Evolutionary conservation across 257 asterid genomes (phyloP).

Genomic region (Rehmannia glutinosa): DNA sequence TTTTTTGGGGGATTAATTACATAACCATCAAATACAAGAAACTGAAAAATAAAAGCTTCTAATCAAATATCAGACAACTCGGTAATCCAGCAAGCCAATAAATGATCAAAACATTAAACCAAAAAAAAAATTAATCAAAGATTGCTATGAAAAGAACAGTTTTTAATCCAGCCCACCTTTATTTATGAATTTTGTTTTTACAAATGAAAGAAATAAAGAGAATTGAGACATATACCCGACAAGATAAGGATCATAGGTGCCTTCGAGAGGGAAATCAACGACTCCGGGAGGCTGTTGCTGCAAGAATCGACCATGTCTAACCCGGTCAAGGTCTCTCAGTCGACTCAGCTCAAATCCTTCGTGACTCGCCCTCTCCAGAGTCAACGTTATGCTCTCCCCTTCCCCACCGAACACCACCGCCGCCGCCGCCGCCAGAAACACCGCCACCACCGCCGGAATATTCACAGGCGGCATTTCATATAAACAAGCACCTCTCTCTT

Average conservation of each 20-base stretch:
- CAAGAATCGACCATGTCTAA: conserved; percentile 73
- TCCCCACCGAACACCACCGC: conserved; percentile 31
- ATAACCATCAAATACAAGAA: too few relatives aligned
- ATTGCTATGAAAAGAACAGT: too few relatives aligned
- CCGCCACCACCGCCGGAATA: conserved; percentile 25
- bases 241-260: conserved; percentile 84
- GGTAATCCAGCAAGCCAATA: too few relatives aligned
- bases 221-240: conserved; percentile 67
- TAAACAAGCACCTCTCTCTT: neutral
- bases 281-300: conserved; percentile 59
- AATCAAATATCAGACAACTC: too few relatives aligned
- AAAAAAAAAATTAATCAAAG: neutral
- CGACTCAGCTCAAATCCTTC: conserved; percentile 61
- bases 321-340: conserved; percentile 64
- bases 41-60: too few relatives aligned
- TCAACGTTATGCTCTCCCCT: conserved; percentile 42
- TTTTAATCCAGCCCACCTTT: too few relatives aligned
- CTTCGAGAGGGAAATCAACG: conserved; percentile 78
- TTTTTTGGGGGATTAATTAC: too few relatives aligned
- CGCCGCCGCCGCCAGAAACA: conserved; percentile 21
- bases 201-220: neutral
- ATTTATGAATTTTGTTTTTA: too few relatives aligned
- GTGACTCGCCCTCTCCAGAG: conserved; percentile 70
- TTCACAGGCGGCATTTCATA: conserved; percentile 26
- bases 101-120: too few relatives aligned